Percentiles rank a stretch among this genome's conserved stretches.
phyloP scores from a whole-genome alignment of 2,329 filamentous ascomycete species.

The Trichoderma arundinaceum region DNA sequence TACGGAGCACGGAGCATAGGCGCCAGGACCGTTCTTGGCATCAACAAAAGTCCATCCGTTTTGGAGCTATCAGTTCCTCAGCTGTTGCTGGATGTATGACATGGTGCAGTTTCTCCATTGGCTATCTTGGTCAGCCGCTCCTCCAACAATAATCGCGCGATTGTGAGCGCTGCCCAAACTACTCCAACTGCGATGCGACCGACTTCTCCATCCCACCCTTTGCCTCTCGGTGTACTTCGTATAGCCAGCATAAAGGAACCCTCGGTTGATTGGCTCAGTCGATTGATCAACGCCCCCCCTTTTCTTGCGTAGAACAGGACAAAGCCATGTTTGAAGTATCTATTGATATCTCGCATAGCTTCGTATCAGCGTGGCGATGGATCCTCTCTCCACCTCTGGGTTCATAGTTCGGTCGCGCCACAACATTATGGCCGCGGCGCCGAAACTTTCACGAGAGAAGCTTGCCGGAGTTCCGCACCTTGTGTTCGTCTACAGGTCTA shows the following conservation, averaged over 20 bases:
- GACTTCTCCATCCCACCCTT: not conserved
- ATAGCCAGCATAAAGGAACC: not conserved
- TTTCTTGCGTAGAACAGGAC: not conserved
- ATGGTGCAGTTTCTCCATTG: not conserved
- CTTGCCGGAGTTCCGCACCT: not conserved
- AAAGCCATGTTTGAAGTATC: not conserved
- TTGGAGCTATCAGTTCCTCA: not conserved
- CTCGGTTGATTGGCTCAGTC: not conserved
- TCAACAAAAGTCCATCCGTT: slow-evolving; percentile 11
- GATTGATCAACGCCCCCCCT: not conserved
- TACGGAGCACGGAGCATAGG: not conserved
- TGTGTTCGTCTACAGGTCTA: too few species aligned
- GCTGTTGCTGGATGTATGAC: not conserved
- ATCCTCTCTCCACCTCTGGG: not conserved
- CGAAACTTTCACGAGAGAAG: not conserved
- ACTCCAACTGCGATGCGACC: not conserved
- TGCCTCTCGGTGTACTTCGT: not conserved
- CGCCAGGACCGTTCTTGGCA: slow-evolving; percentile 1
- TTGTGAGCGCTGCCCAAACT: too few species aligned
- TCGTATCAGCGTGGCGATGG: slow-evolving; percentile 1
- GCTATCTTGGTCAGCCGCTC: not conserved
- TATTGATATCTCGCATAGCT: not conserved
- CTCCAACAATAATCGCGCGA: too few species aligned
- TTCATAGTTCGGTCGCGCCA: not conserved
- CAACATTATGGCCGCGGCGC: not conserved